phyloP scores from a whole-genome alignment of 2,329 filamentous ascomycete genomes.

The Ascocoryne sarcoides region DNA sequence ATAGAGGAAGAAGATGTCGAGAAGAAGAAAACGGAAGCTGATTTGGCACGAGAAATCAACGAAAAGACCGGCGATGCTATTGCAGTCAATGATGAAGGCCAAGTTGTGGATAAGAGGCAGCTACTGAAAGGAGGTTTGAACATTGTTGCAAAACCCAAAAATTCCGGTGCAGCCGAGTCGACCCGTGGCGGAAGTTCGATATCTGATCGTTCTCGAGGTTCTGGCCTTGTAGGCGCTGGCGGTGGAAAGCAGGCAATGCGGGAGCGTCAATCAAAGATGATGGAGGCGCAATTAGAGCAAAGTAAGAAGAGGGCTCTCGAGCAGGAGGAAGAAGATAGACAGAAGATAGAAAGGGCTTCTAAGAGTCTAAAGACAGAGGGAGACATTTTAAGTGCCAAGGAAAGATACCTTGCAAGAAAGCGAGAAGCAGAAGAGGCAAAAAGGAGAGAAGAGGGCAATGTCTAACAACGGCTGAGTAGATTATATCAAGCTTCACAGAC shows the following conservation, averaged over 20 bases:
- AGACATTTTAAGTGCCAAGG: slow-evolving; percentile 40
- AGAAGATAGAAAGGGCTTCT: slow-evolving; percentile 52
- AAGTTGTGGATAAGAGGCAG: slow-evolving; percentile 78
- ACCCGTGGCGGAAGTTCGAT: slow-evolving; percentile 12
- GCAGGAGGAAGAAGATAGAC: slow-evolving; percentile 55
- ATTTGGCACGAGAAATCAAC: slow-evolving; percentile 60
- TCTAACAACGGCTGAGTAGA: no score
- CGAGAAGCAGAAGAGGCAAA: slow-evolving; percentile 62
- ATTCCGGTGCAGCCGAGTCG: slow-evolving; percentile 24
- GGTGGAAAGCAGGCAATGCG: slow-evolving; percentile 57
- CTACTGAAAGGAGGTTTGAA: slow-evolving; percentile 70
- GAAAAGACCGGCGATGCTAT: slow-evolving; percentile 50
- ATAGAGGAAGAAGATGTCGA: slow-evolving; percentile 30
- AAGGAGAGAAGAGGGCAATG: slow-evolving; percentile 34
- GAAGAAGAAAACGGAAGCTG: slow-evolving; percentile 46
- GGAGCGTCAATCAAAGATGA: slow-evolving; percentile 69
- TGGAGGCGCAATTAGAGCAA: slow-evolving; percentile 68
- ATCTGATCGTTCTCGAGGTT: slow-evolving; percentile 20
- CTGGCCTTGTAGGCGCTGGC: slow-evolving; percentile 35
- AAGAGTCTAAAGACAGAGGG: slow-evolving; percentile 47
- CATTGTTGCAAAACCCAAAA: slow-evolving; percentile 55
- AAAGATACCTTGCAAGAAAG: slow-evolving; percentile 72
- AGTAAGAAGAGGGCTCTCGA: slow-evolving; percentile 63
- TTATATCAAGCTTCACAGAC: no score
- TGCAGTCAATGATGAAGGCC: slow-evolving; percentile 70